Conservation (phyloP, 192 early-diverging fungal genomes). For the Mortierella hygrophila region DNA sequence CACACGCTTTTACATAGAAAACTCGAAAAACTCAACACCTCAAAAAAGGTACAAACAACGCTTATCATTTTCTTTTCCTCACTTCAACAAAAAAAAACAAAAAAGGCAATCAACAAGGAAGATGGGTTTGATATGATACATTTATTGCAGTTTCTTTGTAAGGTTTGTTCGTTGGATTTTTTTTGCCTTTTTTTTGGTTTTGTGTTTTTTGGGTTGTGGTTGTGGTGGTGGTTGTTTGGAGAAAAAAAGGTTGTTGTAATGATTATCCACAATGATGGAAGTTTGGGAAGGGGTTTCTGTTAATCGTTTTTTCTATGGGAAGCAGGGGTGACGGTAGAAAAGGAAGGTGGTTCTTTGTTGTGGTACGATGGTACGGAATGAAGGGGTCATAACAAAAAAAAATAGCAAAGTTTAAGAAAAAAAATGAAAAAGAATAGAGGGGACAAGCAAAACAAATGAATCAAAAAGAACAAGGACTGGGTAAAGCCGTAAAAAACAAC, state of each 20-base stretch:
- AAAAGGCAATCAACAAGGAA: too few relatives aligned
- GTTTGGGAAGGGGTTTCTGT: background rate
- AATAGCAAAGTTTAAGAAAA: background rate
- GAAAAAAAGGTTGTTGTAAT: background rate
- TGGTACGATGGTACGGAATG: background rate
- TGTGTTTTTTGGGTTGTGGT: background rate
- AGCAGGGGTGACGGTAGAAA: background rate
- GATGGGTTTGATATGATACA: constrained; percentile 22
- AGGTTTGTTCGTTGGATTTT: background rate
- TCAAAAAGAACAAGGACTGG: background rate
- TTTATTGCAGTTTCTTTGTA: background rate
- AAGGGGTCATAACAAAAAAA: background rate
- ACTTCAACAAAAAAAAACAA: background rate
- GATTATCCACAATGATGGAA: background rate
- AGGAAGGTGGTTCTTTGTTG: background rate
- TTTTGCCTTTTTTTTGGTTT: background rate
- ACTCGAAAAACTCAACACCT: constrained; percentile 2
- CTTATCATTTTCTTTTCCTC: background rate
- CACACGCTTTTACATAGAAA: background rate
- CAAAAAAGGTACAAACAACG: background rate
- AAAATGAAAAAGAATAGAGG: background rate
- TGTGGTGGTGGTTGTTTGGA: background rate
- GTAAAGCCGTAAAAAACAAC: background rate
- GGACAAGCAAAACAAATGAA: background rate
- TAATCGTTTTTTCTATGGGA: constrained; percentile 4